Evolutionary conservation across 148 eudicot genomes (phyloP).

Genomic region (Rhododendron griersonianum): DNA sequence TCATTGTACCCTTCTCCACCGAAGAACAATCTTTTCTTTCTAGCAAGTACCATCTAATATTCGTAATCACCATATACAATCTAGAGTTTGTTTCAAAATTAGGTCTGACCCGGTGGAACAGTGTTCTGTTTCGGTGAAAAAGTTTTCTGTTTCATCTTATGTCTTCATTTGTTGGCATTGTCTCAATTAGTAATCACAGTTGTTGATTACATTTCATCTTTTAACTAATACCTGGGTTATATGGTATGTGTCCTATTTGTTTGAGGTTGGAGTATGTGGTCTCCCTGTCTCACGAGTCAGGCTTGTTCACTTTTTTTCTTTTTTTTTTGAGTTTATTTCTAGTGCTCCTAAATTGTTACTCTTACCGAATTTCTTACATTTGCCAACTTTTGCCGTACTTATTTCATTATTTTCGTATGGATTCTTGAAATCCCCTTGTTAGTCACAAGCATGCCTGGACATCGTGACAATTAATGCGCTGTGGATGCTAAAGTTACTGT

Average conservation of each 20-base stretch:
- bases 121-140: background rate
- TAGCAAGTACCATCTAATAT: background rate
- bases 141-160: background rate
- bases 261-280: background rate
- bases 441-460: background rate
- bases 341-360: background rate
- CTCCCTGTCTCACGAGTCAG: background rate
- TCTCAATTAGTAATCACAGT: background rate
- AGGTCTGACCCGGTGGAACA: background rate
- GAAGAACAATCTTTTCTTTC: background rate
- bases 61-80: background rate
- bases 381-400: background rate
- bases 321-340: background rate
- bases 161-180: background rate
- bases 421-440: background rate
- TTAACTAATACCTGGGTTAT: background rate
- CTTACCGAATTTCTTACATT: background rate
- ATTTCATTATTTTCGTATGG: background rate
- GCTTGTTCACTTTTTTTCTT: background rate
- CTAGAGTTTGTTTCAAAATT: background rate
- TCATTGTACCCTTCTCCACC: background rate
- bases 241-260: background rate
- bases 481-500: background rate
- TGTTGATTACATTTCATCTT: background rate
- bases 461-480: background rate